These are phyloP conservation scores for Fusarium virguliforme DNA, from an alignment of 2,329 filamentous ascomycete genomes.

Conservation along the genomic window DNA sequence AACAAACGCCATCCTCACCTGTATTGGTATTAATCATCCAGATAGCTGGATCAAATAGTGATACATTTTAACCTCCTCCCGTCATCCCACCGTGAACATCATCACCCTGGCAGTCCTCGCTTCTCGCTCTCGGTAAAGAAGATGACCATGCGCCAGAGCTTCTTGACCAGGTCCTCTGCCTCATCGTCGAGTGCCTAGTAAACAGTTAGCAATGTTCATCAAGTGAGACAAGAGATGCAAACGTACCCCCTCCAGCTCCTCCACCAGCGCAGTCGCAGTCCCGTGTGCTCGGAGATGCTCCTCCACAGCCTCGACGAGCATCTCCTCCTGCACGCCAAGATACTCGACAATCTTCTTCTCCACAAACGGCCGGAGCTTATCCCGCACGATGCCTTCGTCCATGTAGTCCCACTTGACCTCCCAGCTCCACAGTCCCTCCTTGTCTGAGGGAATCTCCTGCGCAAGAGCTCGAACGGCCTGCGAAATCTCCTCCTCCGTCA, in stretches of 20 bases:
- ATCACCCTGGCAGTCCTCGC: conserved; percentile 81
- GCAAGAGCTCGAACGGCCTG: conserved; percentile 87
- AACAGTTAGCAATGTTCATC: conserved; percentile 36
- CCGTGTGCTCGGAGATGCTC: conserved; percentile 85
- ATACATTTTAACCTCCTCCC: conserved; percentile 33
- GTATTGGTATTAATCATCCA: conserved; percentile 35
- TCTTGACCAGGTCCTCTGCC: conserved; percentile 93
- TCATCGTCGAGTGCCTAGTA: conserved; percentile 90
- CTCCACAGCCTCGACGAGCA: conserved; percentile 93
- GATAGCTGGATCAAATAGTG: conserved; percentile 27
- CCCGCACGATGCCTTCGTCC: conserved; percentile 83
- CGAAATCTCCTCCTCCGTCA: conserved; percentile 89
- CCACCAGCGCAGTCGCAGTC: conserved; percentile 84
- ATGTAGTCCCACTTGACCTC: conserved; percentile 93
- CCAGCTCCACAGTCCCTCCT: conserved; percentile 92
- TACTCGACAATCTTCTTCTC: conserved; percentile 99
- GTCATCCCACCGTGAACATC: not conserved
- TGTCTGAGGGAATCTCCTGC: conserved; percentile 90
- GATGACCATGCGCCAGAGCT: conserved; percentile 98
- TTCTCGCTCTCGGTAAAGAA: conserved; percentile 98
- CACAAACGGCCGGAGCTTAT: conserved; percentile 93
- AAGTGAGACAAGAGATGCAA: conserved; percentile 5
- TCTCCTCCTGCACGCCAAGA: conserved; percentile 94
- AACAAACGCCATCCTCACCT: conserved; percentile 25
- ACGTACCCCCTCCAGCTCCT: conserved; percentile 86